These are phyloP conservation scores for Phytophthora sansomeana DNA, from an alignment of 352 stramenopile species.

Conservation along the genomic window DNA sequence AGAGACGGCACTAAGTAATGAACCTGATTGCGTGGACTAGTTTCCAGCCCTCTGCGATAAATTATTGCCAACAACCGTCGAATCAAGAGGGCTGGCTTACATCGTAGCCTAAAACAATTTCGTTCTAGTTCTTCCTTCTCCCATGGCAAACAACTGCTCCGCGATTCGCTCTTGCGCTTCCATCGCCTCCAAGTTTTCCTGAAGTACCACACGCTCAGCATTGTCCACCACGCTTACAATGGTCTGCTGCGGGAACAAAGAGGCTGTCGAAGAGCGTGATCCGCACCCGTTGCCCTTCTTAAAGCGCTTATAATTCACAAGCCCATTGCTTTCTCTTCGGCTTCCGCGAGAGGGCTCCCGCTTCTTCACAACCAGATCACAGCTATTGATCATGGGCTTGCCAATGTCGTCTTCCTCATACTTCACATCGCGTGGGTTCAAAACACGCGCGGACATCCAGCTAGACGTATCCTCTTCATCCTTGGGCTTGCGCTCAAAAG, in stretches of 20 bases:
- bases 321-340: constrained; percentile 10
- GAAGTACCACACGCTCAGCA: constrained; percentile 56
- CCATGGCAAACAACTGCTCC: constrained; percentile 85
- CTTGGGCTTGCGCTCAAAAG: constrained; percentile 6
- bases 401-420: constrained; percentile 34
- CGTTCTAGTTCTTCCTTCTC: constrained; percentile 59
- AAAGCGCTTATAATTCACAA: constrained; percentile 87
- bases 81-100: constrained; percentile 6
- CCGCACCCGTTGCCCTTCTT: constrained; percentile 75
- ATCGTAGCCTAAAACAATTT: constrained; percentile 53
- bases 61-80: constrained; percentile 28
- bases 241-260: constrained; percentile 62
- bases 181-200: constrained; percentile 69
- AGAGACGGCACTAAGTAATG: constrained; percentile 32
- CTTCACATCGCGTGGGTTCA: constrained; percentile 39
- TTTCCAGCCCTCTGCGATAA: constrained; percentile 26
- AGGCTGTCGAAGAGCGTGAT: constrained; percentile 48
- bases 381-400: constrained; percentile 61
- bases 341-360: not conserved
- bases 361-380: constrained; percentile 62
- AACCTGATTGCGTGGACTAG: constrained; percentile 29
- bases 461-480: constrained; percentile 6
- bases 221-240: constrained; percentile 77
- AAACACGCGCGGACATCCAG: constrained; percentile 47
- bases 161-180: constrained; percentile 88